Percentiles rank a stretch among this genome's conserved stretches.
These are phyloP conservation scores for Microthlaspi erraticum DNA, from an alignment of 345 rosid genomes.

Conservation along the genomic window DNA sequence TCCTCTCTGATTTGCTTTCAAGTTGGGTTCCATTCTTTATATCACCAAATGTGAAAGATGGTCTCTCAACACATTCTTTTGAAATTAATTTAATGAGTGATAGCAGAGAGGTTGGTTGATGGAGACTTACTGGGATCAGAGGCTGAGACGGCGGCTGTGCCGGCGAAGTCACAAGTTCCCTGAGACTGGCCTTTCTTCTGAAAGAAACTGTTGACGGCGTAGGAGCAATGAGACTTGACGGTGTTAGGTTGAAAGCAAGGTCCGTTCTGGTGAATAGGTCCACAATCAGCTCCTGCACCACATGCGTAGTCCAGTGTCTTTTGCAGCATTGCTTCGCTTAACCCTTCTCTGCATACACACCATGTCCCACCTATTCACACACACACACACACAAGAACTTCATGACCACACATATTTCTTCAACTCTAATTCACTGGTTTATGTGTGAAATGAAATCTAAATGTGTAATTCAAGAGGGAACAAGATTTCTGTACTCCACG, in stretches of 20 bases:
- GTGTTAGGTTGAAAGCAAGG: constrained; percentile 76
- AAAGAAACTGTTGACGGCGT: constrained; percentile 91
- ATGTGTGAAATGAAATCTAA: constrained; percentile 21
- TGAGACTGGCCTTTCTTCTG: constrained; percentile 74
- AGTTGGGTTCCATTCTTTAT: constrained; percentile 17
- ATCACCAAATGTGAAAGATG: constrained; percentile 25
- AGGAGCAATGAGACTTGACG: constrained; percentile 77
- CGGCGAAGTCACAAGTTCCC: constrained; percentile 87
- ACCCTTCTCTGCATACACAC: constrained; percentile 84
- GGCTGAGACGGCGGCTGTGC: constrained; percentile 59
- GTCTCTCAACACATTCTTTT: constrained; percentile 12
- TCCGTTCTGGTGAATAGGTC: constrained; percentile 64
- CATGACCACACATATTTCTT: constrained; percentile 11
- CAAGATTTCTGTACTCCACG: constrained; percentile 13
- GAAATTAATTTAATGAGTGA: neutral
- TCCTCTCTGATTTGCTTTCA: constrained; percentile 29
- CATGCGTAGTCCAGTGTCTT: constrained; percentile 93
- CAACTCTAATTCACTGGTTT: neutral
- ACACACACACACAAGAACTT: constrained; percentile 6
- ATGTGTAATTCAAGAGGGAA: constrained; percentile 27
- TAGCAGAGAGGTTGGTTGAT: neutral
- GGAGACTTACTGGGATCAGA: constrained; percentile 65
- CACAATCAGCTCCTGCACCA: constrained; percentile 96
- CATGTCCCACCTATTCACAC: constrained; percentile 60
- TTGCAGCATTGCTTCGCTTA: constrained; percentile 61